Percentiles rank a stretch among this genome's conserved stretches.
These are phyloP conservation scores for Trichoderma aggressivum DNA, from an alignment of 2,329 filamentous ascomycete genomes.

Conservation along the genomic window DNA sequence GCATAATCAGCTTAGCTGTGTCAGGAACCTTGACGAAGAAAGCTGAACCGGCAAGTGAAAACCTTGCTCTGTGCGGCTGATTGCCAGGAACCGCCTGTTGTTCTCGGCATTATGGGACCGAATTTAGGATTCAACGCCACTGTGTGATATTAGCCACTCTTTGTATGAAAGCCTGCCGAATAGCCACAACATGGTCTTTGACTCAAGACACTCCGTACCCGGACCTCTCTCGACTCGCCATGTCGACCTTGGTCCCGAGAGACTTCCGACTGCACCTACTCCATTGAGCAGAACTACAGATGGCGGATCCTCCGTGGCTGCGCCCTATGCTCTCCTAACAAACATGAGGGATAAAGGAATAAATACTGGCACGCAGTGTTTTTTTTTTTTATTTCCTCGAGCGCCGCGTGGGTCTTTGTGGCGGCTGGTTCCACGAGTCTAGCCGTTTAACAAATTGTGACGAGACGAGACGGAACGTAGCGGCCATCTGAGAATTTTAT, in stretches of 20 bases:
- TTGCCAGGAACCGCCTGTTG: conserved; percentile 3
- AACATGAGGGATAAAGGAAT: conserved; percentile 4
- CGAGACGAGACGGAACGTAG: not conserved
- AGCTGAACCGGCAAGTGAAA: conserved; percentile 2
- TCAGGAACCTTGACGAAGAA: not conserved
- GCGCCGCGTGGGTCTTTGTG: conserved; percentile 13
- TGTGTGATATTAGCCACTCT: conserved; percentile 2
- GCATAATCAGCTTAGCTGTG: not conserved
- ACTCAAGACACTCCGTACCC: not conserved
- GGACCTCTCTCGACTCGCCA: not conserved
- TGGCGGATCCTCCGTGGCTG: conserved; percentile 10
- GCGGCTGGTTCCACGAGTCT: not conserved
- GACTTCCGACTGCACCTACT: not conserved
- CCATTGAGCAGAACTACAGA: not conserved
- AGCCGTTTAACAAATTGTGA: not conserved
- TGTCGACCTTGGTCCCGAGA: not conserved
- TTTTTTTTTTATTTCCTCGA: not conserved
- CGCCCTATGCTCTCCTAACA: not conserved
- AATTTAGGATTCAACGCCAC: not conserved
- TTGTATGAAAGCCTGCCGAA: not conserved
- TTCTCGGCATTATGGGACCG: not conserved
- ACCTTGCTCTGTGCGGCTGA: conserved; percentile 4
- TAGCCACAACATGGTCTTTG: not conserved
- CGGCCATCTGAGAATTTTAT: not conserved
- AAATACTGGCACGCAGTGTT: not conserved